phyloP scores from a whole-genome alignment of 2,329 filamentous ascomycete genomes.

The Macrophomina pseudophaseolina region DNA sequence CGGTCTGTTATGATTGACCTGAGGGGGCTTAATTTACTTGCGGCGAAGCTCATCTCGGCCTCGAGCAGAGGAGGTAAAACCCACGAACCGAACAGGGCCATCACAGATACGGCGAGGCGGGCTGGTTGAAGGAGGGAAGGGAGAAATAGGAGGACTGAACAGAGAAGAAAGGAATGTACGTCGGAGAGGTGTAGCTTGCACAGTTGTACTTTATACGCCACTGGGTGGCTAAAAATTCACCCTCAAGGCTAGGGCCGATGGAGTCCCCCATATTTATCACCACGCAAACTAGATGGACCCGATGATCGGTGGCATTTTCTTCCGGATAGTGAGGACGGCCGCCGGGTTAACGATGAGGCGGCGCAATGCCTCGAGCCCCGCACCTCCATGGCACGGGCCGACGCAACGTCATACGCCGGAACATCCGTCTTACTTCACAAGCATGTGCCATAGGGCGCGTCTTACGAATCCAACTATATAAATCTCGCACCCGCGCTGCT shows the following conservation, averaged over 20 bases:
- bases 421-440: not conserved
- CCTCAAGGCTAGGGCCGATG: not conserved
- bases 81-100: too few relatives aligned
- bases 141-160: too few relatives aligned
- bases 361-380: not conserved
- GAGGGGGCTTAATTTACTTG: too few relatives aligned
- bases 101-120: too few relatives aligned
- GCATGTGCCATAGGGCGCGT: not conserved
- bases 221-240: not conserved
- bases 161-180: not conserved
- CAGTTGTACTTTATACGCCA: not conserved
- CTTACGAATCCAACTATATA: not conserved
- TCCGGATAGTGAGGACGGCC: not conserved
- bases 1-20: too few relatives aligned
- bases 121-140: not conserved
- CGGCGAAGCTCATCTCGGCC: too few relatives aligned
- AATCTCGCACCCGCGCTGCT: not conserved
- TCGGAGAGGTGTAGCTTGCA: not conserved
- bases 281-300: not conserved
- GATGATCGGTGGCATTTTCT: not conserved
- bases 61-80: too few relatives aligned
- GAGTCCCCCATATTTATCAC: not conserved
- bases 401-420: not conserved
- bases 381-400: not conserved
- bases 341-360: constrained; percentile 10